Base-by-base conservation (phyloP, 176 grass and related monocot genomes). In the Otatea glauca region DNA sequence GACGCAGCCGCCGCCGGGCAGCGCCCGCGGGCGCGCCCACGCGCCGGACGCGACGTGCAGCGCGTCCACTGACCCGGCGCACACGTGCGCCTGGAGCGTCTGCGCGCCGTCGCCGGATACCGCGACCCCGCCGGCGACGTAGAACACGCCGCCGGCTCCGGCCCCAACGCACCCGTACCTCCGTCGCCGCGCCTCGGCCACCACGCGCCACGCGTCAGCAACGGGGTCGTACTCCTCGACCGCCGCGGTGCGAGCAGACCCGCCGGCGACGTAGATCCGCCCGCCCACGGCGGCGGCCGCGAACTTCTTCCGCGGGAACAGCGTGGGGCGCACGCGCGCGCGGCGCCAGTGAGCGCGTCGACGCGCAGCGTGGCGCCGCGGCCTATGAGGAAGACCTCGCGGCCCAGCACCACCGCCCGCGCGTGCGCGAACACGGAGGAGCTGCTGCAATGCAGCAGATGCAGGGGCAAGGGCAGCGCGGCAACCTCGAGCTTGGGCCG, bases 191-290 rank as follows among this genome's bases (percentile, higher is more conserved):
- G 92, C 91, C 38, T 97, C 88, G 9, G 74, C 75, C 1, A 94
- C 81, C 21, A 93, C 87, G 41, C 87, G 87, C 95, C 95, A 97
- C 24, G 77, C 86, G 82, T 94, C 86, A 29, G 53, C 37, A 0
- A 56, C 51, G 12, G 95, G 92, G 65, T 94, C 92, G 88, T 97
- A 97, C 92, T 97, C 92, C 85, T 97, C 95, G 1, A 97, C 90
- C 9, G 92, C 89, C 2, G 85, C 88, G 0, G 90, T 92, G 1
- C 92, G 73, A 11, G 92, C 85, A 1, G 88, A 88, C 13, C 95
- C 95, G 25, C 95, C 95, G 7, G 92, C 86, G 47, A 97, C 88
- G 66, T 91, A 97, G 81, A 97, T 88, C 82, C 87, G 87, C 7
- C 42, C 92, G 6, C 84, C 84, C 56, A 92, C 65, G 23, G 87